A percentile compares a stretch with the other conserved stretches of the same genome.
These are phyloP conservation scores for Saccharum spontaneum DNA, from an alignment of 176 grass and related monocot species.

Conservation along the genomic window DNA sequence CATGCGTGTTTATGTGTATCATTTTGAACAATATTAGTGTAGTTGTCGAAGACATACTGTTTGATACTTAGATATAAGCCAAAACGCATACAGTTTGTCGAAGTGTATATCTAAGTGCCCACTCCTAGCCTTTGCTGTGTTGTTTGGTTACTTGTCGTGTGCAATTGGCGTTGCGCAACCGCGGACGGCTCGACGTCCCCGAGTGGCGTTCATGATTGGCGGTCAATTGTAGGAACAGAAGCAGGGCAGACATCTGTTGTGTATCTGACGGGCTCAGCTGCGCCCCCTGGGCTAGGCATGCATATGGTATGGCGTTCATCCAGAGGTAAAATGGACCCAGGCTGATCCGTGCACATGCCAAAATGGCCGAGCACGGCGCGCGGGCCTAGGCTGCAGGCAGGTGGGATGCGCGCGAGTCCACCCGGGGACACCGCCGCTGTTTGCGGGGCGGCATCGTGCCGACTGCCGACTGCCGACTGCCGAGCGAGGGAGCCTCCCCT, in stretches of 20 bases:
- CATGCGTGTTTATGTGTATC: not conserved
- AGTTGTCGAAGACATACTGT: too few relatives aligned
- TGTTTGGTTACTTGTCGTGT: not conserved
- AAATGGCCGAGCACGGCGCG: not conserved
- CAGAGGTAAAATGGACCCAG: too few relatives aligned
- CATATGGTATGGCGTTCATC: not conserved
- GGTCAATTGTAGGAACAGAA: not conserved
- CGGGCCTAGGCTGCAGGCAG: too few relatives aligned
- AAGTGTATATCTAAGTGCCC: too few relatives aligned
- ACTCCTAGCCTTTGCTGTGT: too few relatives aligned
- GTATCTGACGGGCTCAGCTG: not conserved
- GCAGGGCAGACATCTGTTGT: not conserved
- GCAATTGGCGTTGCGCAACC: not conserved
- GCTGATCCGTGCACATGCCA: not conserved
- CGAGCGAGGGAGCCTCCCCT: not conserved
- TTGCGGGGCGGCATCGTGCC: constrained; percentile 28
- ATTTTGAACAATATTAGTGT: not conserved
- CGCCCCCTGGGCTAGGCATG: not conserved
- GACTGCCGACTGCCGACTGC: not conserved
- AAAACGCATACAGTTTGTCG: too few relatives aligned
- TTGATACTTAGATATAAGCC: too few relatives aligned
- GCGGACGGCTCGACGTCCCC: too few relatives aligned
- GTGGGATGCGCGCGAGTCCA: constrained; percentile 1
- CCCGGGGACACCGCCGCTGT: constrained; percentile 38
- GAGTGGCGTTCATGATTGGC: not conserved